Base-by-base conservation (phyloP, 1,284 basidiomycete species). In the Rhodotorula sp. region DNA sequence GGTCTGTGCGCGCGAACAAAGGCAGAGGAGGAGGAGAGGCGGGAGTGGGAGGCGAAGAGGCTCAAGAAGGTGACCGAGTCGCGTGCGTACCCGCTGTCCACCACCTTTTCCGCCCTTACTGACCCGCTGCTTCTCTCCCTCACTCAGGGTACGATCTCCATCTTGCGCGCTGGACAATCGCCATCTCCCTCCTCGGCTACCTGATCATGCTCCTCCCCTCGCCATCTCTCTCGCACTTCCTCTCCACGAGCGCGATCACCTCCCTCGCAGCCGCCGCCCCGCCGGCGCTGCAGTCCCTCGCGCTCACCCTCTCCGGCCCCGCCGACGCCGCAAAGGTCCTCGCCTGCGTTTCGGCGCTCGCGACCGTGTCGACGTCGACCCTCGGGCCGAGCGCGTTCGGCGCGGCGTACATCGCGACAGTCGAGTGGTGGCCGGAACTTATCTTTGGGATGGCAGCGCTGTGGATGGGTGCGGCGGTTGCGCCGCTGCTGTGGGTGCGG, bases 261-360 rank as follows among this genome's bases (percentile, higher is more conserved):
- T 80, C 88, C 37, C 82, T 89, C 48, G 86, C 86, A 2, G 79
- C 83, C 0, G 90, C 88, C 2, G 87, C 88, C 68, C 80, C 80
- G 39, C 91, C 91, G 9, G 87, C 88, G 0, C 70, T 86, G 1
- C 88, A 91, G 72, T 88, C 88, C 60, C 84, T 90, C 57, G 86
- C 89, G 1, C 80, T 92, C 55, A 85, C 88, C 29, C 79, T 91
- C 59, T 88, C 88, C 74, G 80, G 82, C 15, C 68, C 66, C 1
- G 64, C 65, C 21, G 77, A 79, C 66, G 68, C 73, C 13, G 90
- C 89, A 9, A 84, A 84, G 73, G 82, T 92, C 22, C 91, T 91
- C 77, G 91, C 90, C 25, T 89, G 88, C 7, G 74, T 92, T 65
- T 87, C 88, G 70, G 88, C 92, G 37, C 77, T 91, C 25, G 86